phyloP scores from a whole-genome alignment of 495 filamentous ascomycete species.

The Neurospora hispaniola region DNA sequence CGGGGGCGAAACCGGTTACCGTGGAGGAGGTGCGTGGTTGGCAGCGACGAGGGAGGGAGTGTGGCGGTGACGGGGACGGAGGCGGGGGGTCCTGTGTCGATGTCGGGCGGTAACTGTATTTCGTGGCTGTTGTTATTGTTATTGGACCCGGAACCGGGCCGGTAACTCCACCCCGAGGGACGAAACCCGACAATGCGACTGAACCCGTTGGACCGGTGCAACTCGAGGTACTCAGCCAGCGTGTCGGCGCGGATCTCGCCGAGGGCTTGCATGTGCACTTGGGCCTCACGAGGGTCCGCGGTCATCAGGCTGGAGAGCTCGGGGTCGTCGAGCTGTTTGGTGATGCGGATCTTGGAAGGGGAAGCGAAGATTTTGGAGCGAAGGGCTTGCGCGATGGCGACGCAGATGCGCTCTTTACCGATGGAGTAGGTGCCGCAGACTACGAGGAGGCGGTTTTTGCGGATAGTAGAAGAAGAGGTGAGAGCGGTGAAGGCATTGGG shows the following conservation, averaged over 20 bases:
- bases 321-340: conserved; percentile 70
- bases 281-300: conserved; percentile 66
- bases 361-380: conserved; percentile 85
- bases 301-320: conserved; percentile 72
- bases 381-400: conserved; percentile 81
- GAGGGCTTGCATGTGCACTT: conserved; percentile 95
- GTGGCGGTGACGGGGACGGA: conserved; percentile 18
- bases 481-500: conserved; percentile 20
- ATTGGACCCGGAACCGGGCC: conserved; percentile 30
- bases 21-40: conserved; percentile 53
- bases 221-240: conserved; percentile 74
- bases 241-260: conserved; percentile 86
- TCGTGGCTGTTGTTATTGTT: not conserved
- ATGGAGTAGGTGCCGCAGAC: conserved; percentile 96
- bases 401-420: conserved; percentile 92
- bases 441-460: conserved; percentile 57
- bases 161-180: conserved; percentile 86
- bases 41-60: conserved; percentile 23
- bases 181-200: conserved; percentile 81
- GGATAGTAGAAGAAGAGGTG: not conserved
- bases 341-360: conserved; percentile 71
- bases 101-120: not conserved
- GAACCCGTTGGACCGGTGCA: conserved; percentile 61
- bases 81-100: not conserved
- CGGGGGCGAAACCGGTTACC: conserved; percentile 59